Percentiles rank a stretch among this genome's conserved stretches.
These are phyloP conservation scores for Auricularia sp. DNA, from an alignment of 768 basidiomycete genomes.

Conservation along the genomic window DNA sequence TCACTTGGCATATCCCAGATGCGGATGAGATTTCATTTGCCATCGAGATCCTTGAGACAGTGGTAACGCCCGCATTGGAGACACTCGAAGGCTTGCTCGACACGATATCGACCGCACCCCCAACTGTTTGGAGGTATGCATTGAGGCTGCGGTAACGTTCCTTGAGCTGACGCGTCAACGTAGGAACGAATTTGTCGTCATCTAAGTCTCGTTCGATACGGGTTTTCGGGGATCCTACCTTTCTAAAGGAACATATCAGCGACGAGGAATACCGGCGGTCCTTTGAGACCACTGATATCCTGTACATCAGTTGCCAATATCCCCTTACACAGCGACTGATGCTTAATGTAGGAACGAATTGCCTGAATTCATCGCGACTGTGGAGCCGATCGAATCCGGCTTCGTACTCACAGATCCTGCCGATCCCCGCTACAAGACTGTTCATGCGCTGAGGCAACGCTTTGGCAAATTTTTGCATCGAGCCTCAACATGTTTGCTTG, in stretches of 20 bases:
- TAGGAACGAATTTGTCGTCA: constrained; percentile 78
- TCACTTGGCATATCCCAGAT: constrained; percentile 72
- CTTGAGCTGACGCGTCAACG: not conserved
- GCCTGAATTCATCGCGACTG: constrained; percentile 64
- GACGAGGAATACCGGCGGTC: constrained; percentile 37
- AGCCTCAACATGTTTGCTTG: constrained; percentile 55
- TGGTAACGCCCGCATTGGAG: constrained; percentile 54
- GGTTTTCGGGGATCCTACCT: constrained; percentile 66
- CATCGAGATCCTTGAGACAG: constrained; percentile 53
- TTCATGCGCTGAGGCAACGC: constrained; percentile 43
- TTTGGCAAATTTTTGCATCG: constrained; percentile 63
- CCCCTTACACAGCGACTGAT: not conserved
- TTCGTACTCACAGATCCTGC: constrained; percentile 56
- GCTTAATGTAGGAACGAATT: constrained; percentile 47
- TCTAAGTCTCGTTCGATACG: constrained; percentile 62
- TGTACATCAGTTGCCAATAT: constrained; percentile 35
- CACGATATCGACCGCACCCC: constrained; percentile 30
- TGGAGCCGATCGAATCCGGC: constrained; percentile 52
- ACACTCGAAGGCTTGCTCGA: constrained; percentile 48
- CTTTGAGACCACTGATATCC: constrained; percentile 49
- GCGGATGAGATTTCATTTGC: constrained; percentile 66
- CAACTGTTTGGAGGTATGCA: constrained; percentile 4
- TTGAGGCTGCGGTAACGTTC: constrained; percentile 4
- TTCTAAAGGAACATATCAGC: constrained; percentile 45
- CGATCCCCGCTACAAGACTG: constrained; percentile 57